Base-by-base conservation (phyloP, 495 filamentous ascomycete genomes). In the Eremomyces bilateralis region DNA sequence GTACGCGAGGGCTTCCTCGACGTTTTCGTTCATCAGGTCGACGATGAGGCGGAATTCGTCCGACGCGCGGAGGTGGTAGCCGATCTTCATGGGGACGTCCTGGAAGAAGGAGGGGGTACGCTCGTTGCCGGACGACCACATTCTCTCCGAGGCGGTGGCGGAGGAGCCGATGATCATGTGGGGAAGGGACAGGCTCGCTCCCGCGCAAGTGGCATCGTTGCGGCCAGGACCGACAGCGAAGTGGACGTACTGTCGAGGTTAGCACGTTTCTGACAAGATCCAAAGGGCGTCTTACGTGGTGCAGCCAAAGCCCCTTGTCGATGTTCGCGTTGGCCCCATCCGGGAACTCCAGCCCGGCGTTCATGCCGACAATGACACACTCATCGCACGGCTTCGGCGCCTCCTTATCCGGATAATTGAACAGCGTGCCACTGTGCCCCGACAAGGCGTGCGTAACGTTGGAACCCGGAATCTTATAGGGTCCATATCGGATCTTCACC, bases 21-120 rank as follows among this genome's bases (percentile, higher is more conserved):
- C 53, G 51, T 76, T 78, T 43, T 76, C 70, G 21, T 79, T 53
- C 0, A 74, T 80, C 34, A 80, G 47, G 45, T 80, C 75, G 41
- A 79, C 74, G 28, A 80, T 77, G 21, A 80, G 13, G 24, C 8
- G 8, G 24, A 28, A 28, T 13, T 28, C 13, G 24, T 28, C 24
- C 33, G 20, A 15, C 8, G 24, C 8, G 24, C 24, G 24, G 8
- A 28, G 24, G 24, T 8, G 13, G 24, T 28, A 28, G 24, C 24
- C 24, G 8, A 28, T 13, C 24, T 28, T 28, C 24, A 8, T 13
- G 24, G 8, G 8, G 8, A 8, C 8, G 8, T 28, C 13, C 24
- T 8, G 24, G 8, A 28, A 8, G 24, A 28, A 28, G 24, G 24
- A 8, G 24, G 24, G 24, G 8, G 24, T 28, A 13, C 24, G 24